phyloP scores from a whole-genome alignment of 2,329 filamentous ascomycete species.

The Alternaria brassicicola region DNA sequence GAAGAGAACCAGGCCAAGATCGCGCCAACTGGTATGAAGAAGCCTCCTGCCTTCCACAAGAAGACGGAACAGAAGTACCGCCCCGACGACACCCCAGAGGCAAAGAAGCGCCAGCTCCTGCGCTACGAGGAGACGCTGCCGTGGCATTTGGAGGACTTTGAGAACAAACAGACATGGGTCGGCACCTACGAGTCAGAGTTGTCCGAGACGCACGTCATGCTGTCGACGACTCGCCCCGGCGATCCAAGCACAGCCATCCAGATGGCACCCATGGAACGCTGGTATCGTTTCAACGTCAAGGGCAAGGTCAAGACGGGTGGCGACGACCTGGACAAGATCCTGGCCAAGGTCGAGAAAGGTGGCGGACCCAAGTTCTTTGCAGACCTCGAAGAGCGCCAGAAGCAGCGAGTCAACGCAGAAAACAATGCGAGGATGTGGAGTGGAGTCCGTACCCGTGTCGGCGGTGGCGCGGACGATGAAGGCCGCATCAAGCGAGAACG shows the following conservation, averaged over 20 bases:
- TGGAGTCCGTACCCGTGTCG: constrained; percentile 40
- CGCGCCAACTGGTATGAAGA: constrained; percentile 76
- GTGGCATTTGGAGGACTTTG: constrained; percentile 96
- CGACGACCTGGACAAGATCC: constrained; percentile 82
- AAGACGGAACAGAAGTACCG: constrained; percentile 87
- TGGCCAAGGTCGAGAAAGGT: constrained; percentile 73
- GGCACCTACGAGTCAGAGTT: constrained; percentile 89
- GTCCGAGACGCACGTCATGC: constrained; percentile 79
- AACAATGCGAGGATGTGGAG: constrained; percentile 20
- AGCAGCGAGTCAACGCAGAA: constrained; percentile 56
- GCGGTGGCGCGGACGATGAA: constrained; percentile 48
- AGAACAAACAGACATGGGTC: constrained; percentile 93
- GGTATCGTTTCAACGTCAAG: constrained; percentile 86
- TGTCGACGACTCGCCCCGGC: constrained; percentile 66
- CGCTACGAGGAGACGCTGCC: constrained; percentile 94
- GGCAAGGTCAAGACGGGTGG: constrained; percentile 77
- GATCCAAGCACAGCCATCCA: constrained; percentile 65
- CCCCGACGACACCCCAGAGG: constrained; percentile 75
- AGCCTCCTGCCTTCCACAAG: constrained; percentile 70
- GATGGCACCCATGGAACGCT: constrained; percentile 92
- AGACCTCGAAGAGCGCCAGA: constrained; percentile 51
- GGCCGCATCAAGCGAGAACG: constrained; percentile 40
- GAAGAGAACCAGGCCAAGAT: constrained; percentile 91
- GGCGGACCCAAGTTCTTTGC: constrained; percentile 77
- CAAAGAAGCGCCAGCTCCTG: constrained; percentile 68